A percentile compares a stretch with the other conserved stretches of the same genome.
These are phyloP conservation scores for Podospora anserina DNA, from an alignment of 495 filamentous ascomycete species.

Conservation along the genomic window DNA sequence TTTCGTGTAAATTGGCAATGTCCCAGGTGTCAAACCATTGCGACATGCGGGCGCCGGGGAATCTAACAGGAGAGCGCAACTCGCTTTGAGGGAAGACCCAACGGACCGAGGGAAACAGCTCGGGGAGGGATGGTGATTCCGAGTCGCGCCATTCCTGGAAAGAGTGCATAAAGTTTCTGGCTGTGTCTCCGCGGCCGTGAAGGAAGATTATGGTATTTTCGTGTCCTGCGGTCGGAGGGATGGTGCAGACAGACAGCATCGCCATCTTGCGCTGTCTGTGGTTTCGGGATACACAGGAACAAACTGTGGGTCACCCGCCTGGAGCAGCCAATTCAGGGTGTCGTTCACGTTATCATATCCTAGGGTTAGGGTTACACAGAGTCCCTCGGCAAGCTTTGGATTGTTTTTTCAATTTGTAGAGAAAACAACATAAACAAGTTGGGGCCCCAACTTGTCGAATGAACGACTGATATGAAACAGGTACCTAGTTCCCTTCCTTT, in stretches of 20 bases:
- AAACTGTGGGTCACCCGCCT: background rate
- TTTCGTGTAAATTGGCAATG: slow-evolving; percentile 26
- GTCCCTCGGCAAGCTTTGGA: no score
- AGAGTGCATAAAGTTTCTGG: slow-evolving; percentile 49
- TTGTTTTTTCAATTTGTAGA: no score
- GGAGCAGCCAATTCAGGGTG: no score
- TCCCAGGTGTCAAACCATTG: slow-evolving; percentile 44
- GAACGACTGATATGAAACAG: no score
- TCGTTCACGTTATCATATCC: no score
- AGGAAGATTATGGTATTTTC: slow-evolving; percentile 60
- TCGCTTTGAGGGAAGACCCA: slow-evolving; percentile 53
- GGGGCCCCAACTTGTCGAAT: no score
- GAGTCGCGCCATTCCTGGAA: slow-evolving; percentile 38
- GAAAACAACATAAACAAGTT: no score
- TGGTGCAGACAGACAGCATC: slow-evolving; percentile 14
- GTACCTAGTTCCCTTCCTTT: no score
- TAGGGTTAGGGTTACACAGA: no score
- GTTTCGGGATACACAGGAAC: background rate
- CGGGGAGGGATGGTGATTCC: slow-evolving; percentile 27
- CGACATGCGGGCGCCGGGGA: slow-evolving; percentile 25
- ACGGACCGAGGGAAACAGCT: slow-evolving; percentile 36
- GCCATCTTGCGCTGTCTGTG: background rate
- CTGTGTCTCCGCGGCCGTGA: slow-evolving; percentile 57
- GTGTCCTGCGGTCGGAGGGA: slow-evolving; percentile 36
- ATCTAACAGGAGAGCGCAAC: slow-evolving; percentile 38